Percentiles rank a stretch among this genome's conserved stretches.
These are phyloP conservation scores for Apiospora arundinis DNA, from an alignment of 2,329 filamentous ascomycete species.

Conservation along the genomic window DNA sequence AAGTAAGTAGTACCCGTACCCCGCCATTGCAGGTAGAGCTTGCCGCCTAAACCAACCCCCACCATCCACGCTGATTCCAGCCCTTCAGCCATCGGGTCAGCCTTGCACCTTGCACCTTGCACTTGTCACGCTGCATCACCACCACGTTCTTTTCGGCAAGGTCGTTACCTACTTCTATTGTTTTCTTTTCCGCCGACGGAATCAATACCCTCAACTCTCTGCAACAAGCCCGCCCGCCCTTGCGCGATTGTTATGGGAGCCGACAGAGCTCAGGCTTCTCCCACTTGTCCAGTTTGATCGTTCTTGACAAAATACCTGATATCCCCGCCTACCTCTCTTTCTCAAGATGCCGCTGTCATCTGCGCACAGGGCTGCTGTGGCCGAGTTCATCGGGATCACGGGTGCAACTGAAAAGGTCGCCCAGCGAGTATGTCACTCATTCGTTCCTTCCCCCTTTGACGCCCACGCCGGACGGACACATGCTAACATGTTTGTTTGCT, in stretches of 20 bases:
- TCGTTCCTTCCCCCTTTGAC: background rate
- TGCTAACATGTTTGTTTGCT: background rate
- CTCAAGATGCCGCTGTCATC: constrained; percentile 31
- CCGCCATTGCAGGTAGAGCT: constrained; percentile 1
- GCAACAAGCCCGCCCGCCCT: background rate
- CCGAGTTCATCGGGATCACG: constrained; percentile 39
- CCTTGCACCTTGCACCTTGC: background rate
- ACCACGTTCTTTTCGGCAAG: background rate
- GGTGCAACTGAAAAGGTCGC: constrained; percentile 35
- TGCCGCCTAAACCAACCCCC: constrained; percentile 9
- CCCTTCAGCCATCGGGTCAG: background rate
- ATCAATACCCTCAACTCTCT: background rate
- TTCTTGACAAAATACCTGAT: background rate
- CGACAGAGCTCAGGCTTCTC: constrained; percentile 7
- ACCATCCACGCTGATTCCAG: background rate
- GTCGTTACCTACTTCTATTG: background rate
- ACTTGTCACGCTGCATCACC: background rate
- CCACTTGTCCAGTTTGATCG: background rate
- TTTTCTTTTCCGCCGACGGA: background rate
- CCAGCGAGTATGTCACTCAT: constrained; percentile 19
- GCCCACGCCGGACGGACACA: background rate
- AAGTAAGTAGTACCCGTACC: background rate
- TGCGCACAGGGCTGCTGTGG: constrained; percentile 35
- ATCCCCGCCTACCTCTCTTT: background rate
- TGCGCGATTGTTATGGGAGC: constrained; percentile 4